Base-by-base conservation (phyloP, 768 basidiomycete species). In the Boletus sp. region DNA sequence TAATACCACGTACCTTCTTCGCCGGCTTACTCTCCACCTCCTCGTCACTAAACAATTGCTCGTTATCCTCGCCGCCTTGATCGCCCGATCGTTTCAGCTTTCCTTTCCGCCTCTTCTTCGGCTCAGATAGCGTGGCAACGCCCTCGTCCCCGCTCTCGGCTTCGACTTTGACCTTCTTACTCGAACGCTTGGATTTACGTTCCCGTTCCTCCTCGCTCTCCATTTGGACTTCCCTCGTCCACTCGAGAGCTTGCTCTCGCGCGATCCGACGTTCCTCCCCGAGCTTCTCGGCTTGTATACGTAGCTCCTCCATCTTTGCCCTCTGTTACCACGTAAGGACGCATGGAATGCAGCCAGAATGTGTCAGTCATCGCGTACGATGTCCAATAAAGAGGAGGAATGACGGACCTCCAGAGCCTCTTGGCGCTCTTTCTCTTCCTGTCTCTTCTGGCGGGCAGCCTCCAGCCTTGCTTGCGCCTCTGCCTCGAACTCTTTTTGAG, bases 131-230 rank as follows among this genome's bases (percentile, higher is more conserved):
- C 18, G 53, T 46, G 2, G 61, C 70, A 9, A 24, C 15, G 17
- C 67, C 78, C 65, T 83, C 85, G 46, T 71, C 71, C 60, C 86
- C 83, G 9, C 82, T 82, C 50, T 81, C 80, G 18, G 70, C 73
- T 50, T 76, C 81, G 4, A 79, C 81, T 50, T 78, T 78, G 64
- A 83, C 78, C 60, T 81, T 79, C 68, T 77, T 83, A 58, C 75
- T 78, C 2, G 76, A 62, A 60, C 85, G 86, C 66, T 83, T 83
- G 5, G 77, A 73, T 59, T 79, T 83, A 49, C 79, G 79, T 69
- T 92, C 91, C 47, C 83, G 82, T 63, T 94, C 92, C 57, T 94
- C 92, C 40, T 91, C 89, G 64, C 88, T 86, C 73, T 79, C 77
- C 63, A 84, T 80, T 60, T 81, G 80, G 12, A 83, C 81, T 55